Evolutionary conservation across 805 yeast species (phyloP), one percentile per base, ranked within the genome.

Genomic region (Yarrowia osloensis): DNA sequence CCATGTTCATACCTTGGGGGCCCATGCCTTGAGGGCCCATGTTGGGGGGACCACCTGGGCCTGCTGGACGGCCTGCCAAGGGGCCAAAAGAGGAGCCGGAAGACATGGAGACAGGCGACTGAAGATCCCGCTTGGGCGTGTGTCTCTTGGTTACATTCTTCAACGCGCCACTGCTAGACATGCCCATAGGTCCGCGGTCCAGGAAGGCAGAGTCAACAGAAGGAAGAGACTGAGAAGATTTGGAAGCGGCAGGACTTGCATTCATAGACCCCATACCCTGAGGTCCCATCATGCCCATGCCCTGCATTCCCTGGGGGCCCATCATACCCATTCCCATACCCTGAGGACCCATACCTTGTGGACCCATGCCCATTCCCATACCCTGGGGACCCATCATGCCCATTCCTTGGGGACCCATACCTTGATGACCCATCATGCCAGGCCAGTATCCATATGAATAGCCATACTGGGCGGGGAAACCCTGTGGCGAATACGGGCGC

Each of bases 131-230:
- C 15, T 57, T 57, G 28, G 63, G 63, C 12, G 63, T 57, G n/a
- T 57, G 63, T 40, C 63, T 26, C 37, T 57, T 57, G 22, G 26
- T 6, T 8, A 57, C 49, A 26, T 57, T 57, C 17, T 40, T 57
- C 49, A 57, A 28, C 9, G 49, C 63, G 9, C 49, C 63, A 31
- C 44, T 33, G 54, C 44, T 44, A 19, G 40, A 8, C 66, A 44
- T 46, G 3, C 66, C 66, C 66, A 61, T 61, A 5, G 54, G 66
- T 7, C 66, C 66, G 3, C 13, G 28, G 33, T 61, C 66, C 54
- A 61, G 4, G n/a, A 61, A 61, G 2, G 54, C 31, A 2, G 66
- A 26, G 8, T 61, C 66, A 2, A 61, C 54, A 2, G 66, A 61
- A 15, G 66, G 54, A 46, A 59, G 40, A 15, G 65, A 54, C 19